A percentile compares a stretch with the other conserved stretches of the same genome.
These are phyloP conservation scores for Leishmania braziliensis DNA, from an alignment of 208 protist genomes.

Conservation along the genomic window DNA sequence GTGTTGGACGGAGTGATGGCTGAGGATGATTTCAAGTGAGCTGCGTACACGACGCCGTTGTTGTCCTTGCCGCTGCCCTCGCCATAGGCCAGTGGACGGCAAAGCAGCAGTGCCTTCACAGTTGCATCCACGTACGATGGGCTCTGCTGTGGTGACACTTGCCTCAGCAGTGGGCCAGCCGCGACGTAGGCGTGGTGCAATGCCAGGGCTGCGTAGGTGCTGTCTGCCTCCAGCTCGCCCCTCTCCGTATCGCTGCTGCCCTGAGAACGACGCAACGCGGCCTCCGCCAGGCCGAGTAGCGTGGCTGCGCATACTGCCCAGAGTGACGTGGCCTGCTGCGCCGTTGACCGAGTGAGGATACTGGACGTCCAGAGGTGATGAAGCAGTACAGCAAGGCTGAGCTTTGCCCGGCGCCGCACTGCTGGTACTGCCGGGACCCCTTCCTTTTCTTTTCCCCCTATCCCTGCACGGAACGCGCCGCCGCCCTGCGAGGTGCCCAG, in stretches of 20 bases:
- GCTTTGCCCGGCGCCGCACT: constrained; percentile 3
- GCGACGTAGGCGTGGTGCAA: constrained; percentile 27
- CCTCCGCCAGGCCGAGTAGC: constrained; percentile 15
- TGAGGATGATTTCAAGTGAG: neutral
- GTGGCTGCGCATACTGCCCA: constrained; percentile 29
- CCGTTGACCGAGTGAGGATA: constrained; percentile 7
- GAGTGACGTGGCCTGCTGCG: constrained; percentile 16
- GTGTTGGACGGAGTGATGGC: neutral
- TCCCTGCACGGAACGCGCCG: neutral
- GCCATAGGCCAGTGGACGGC: neutral
- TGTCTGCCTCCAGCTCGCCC: neutral
- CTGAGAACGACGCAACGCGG: neutral
- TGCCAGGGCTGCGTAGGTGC: neutral
- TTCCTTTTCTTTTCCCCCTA: neutral
- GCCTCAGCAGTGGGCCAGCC: constrained; percentile 14
- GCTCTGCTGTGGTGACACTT: constrained; percentile 1
- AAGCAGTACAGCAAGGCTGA: constrained; percentile 21
- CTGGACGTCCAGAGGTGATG: constrained; percentile 20
- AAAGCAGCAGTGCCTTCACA: constrained; percentile 21
- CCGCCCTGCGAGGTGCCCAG: neutral
- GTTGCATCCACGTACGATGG: constrained; percentile 21
- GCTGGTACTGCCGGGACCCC: neutral
- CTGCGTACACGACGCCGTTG: neutral
- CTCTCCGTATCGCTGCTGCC: neutral
- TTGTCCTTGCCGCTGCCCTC: neutral